A percentile compares a stretch with the other conserved stretches of the same genome.
These are phyloP conservation scores for Davidsoniella eucalypti DNA, from an alignment of 2,329 filamentous ascomycete species.

Conservation along the genomic window DNA sequence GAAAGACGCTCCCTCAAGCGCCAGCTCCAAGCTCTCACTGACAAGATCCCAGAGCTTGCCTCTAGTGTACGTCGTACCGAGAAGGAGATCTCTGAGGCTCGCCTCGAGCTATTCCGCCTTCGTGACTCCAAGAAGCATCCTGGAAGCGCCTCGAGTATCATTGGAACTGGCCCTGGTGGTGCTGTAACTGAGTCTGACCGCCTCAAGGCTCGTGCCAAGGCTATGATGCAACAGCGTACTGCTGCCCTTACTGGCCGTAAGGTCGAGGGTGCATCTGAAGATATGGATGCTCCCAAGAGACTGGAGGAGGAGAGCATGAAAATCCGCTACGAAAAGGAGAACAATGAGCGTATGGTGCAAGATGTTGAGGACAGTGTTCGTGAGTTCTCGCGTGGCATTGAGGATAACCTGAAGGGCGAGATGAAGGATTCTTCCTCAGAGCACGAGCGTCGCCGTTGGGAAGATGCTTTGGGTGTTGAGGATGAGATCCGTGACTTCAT, in stretches of 20 bases:
- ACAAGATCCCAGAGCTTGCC: constrained; percentile 79
- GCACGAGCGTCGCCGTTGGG: constrained; percentile 86
- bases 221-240: constrained; percentile 96
- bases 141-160: constrained; percentile 58
- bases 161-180: constrained; percentile 86
- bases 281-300: constrained; percentile 63
- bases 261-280: constrained; percentile 49
- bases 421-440: constrained; percentile 60
- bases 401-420: constrained; percentile 74
- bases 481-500: constrained; percentile 97
- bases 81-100: constrained; percentile 80
- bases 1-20: constrained; percentile 75
- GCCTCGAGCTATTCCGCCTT: constrained; percentile 80
- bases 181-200: constrained; percentile 83
- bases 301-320: constrained; percentile 77
- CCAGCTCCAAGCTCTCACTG: constrained; percentile 74
- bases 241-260: constrained; percentile 82
- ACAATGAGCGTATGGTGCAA: constrained; percentile 88
- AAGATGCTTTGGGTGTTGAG: constrained; percentile 88
- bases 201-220: constrained; percentile 84
- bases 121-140: constrained; percentile 89
- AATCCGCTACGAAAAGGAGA: constrained; percentile 71
- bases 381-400: constrained; percentile 70
- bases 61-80: constrained; percentile 85
- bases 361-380: constrained; percentile 94